A percentile compares a stretch with the other conserved stretches of the same genome.
Evolutionary conservation across 78 protist species (phyloP).

Genomic region (Polysphondylium violaceum): DNA sequence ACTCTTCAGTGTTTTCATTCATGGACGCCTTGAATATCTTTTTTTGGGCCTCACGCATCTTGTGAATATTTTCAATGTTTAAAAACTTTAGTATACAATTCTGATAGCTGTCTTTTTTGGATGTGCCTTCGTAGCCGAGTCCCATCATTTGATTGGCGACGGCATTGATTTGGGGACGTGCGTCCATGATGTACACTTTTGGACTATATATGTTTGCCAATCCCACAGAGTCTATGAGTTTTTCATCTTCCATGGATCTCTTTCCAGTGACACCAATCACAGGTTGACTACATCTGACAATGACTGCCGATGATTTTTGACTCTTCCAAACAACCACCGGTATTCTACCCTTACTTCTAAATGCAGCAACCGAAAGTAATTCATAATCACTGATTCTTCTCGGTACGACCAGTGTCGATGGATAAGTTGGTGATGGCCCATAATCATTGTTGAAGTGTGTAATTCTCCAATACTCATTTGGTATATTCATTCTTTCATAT

Average conservation of each 20-base stretch:
- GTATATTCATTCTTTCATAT: conserved; percentile 55
- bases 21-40: conserved; percentile 55
- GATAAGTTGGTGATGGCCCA: conserved; percentile 82
- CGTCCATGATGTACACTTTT: conserved; percentile 81
- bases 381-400: conserved; percentile 66
- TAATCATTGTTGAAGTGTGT: conserved; percentile 45
- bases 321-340: conserved; percentile 87
- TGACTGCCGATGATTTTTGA: conserved; percentile 42
- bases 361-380: conserved; percentile 28
- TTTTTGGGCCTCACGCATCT: conserved; percentile 83
- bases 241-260: conserved; percentile 78
- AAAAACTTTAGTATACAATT: conserved; percentile 82
- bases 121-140: conserved; percentile 57
- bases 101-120: conserved; percentile 32
- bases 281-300: conserved; percentile 80
- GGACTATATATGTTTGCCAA: conserved; percentile 52
- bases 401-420: conserved; percentile 81
- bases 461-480: conserved; percentile 66
- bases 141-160: conserved; percentile 89
- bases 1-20: conserved; percentile 15
- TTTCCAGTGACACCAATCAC: conserved; percentile 77
- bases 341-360: conserved; percentile 87
- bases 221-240: conserved; percentile 29
- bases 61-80: conserved; percentile 92
- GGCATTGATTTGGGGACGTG: conserved; percentile 91